Evolutionary conservation across 257 asterid genomes (phyloP).

Genomic region (Datura wrightii): DNA sequence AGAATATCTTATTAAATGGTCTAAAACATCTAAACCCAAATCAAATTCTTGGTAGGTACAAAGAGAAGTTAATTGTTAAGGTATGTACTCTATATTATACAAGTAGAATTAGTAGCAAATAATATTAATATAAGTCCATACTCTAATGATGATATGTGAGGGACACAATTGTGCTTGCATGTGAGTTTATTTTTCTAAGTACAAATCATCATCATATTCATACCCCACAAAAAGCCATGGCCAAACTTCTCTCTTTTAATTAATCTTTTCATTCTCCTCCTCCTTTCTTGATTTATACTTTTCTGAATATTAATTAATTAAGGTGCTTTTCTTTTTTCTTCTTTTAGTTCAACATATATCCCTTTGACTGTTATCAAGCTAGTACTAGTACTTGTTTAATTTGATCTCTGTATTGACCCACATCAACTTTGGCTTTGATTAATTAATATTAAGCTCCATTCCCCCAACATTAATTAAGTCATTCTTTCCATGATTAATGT

Average conservation of each 20-base stretch:
- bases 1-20: conserved; percentile 10
- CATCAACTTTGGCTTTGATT: conserved; percentile 39
- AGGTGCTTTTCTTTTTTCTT: neutral
- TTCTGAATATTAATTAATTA: neutral
- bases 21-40: conserved; percentile 26
- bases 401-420: too few species aligned
- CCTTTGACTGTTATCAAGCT: too few species aligned
- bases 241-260: conserved; percentile 37
- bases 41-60: conserved; percentile 36
- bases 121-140: conserved; percentile 40
- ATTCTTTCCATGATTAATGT: conserved; percentile 35
- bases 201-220: conserved; percentile 29
- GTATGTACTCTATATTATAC: neutral
- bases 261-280: conserved; percentile 28
- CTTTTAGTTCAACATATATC: neutral
- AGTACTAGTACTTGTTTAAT: too few species aligned
- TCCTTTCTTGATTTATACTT: conserved; percentile 16
- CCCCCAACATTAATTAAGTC: conserved; percentile 31
- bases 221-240: conserved; percentile 29
- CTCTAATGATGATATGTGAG: conserved; percentile 53
- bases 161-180: conserved; percentile 60
- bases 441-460: conserved; percentile 56
- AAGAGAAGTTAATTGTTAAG: conserved; percentile 33
- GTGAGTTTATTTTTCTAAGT: conserved; percentile 33
- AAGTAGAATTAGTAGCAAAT: neutral